Evolutionary conservation across 2,329 filamentous ascomycete genomes (phyloP), one percentile per base, ranked within the genome.

Genomic region (Claviceps fusiformis): DNA sequence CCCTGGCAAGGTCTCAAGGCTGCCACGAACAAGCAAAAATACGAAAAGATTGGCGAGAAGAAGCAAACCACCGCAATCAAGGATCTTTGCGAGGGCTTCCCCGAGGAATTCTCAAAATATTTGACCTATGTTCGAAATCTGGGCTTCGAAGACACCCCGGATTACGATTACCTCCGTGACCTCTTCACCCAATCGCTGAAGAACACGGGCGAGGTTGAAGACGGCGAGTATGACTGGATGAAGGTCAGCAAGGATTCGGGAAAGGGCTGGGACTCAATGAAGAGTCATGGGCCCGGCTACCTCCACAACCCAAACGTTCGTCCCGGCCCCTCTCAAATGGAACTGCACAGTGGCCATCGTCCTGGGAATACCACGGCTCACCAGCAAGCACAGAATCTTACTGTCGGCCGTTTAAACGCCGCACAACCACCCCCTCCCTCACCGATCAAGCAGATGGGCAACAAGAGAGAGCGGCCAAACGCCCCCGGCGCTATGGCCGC

Each of bases 211-310:
- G 91, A 95, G 64, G 85, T 96, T 9, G 93, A 97, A 69, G 93
- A 98, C 71, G 93, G 93, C 66, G 92, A 97, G 70, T 98, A 97
- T 71, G 93, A 98, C 75, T 98, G 93, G 93, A 95, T 97, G 89
- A 96, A 95, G 79, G 79, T 95, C 63, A 93, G 89, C 76, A 83
- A 83, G 70, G 78, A 80, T 66, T 75, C 79, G 65, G 89, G 90
- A 73, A 93, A 95, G 73, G 90, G 90, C 59, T 95, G 89, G 89
- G 89, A 95, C 73, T 68, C 68, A 55, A 70, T 66, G 63, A 88
- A 89, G 70, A 85, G 87, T 64, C 85, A 87, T 70, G 72, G 73
- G 61, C 71, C 72, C 60, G 64, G 65, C 39, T 78, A 78, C 63
- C 77, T 89, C 62, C 88, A 91, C 73, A 85, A 89, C 74, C 81